Evolutionary conservation across 495 filamentous ascomycete species (phyloP).

Genomic region (Stereocaulon alpinum): DNA sequence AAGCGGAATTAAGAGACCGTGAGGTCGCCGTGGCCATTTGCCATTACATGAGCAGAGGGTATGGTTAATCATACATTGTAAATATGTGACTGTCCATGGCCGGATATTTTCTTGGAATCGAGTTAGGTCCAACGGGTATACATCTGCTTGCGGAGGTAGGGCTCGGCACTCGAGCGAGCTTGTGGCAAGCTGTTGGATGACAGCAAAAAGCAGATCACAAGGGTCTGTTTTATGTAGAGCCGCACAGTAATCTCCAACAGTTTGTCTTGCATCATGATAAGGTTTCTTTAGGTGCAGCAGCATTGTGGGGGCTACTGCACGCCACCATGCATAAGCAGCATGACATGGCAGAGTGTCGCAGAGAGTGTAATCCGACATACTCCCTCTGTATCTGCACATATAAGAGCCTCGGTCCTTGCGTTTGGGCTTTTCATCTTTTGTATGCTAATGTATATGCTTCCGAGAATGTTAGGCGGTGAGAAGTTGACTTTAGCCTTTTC

Average conservation of each 20-base stretch:
- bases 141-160: background rate
- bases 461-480: background rate
- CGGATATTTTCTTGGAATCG: background rate
- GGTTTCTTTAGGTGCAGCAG: constrained; percentile 4
- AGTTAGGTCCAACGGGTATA: background rate
- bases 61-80: background rate
- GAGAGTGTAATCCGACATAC: background rate
- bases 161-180: background rate
- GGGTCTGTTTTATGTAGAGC: constrained; percentile 1
- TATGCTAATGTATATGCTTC: background rate
- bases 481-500: background rate
- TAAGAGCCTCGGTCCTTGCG: background rate
- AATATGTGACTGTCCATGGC: background rate
- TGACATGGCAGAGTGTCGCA: constrained; percentile 1
- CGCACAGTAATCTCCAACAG: background rate
- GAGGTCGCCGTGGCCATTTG: too few species aligned
- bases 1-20: too few species aligned
- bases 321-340: constrained; percentile 3
- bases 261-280: background rate
- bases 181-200: too few species aligned
- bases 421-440: background rate
- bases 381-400: background rate
- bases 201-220: background rate
- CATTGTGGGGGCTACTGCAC: background rate
- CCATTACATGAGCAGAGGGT: background rate